Conservation (phyloP, 768 basidiomycete genomes). For the Sporobolomyces phaffii region DNA sequence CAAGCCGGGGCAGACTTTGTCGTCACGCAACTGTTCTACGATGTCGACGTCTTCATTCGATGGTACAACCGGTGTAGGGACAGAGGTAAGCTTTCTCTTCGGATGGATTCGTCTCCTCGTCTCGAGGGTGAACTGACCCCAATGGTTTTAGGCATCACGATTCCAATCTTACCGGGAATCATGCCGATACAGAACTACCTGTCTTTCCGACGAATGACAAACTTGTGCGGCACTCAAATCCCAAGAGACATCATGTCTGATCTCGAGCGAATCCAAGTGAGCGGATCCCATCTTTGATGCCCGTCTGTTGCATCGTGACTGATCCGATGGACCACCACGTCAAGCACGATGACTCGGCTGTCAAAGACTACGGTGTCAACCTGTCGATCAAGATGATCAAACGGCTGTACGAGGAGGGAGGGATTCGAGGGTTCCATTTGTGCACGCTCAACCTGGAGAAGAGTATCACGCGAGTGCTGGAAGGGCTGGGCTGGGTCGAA, state of each 20-base stretch:
- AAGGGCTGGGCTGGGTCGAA: slow-evolving; percentile 64
- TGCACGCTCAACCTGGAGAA: slow-evolving; percentile 97
- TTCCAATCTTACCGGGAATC: slow-evolving; percentile 88
- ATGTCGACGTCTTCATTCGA: slow-evolving; percentile 72
- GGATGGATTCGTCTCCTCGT: slow-evolving; percentile 23
- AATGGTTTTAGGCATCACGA: slow-evolving; percentile 84
- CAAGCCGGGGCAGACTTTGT: slow-evolving; percentile 95
- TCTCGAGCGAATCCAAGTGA: slow-evolving; percentile 71
- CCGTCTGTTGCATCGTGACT: no score
- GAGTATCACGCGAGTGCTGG: slow-evolving; percentile 79
- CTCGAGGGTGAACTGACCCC: neutral
- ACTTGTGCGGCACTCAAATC: slow-evolving; percentile 74
- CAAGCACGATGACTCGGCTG: slow-evolving; percentile 86
- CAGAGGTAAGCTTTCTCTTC: slow-evolving; percentile 53
- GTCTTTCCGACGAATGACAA: slow-evolving; percentile 84
- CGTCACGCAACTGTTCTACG: slow-evolving; percentile 94
- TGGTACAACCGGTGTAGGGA: slow-evolving; percentile 71
- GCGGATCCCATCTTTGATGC: slow-evolving; percentile 12
- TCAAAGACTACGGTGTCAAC: slow-evolving; percentile 89
- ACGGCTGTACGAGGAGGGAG: slow-evolving; percentile 55
- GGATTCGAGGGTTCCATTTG: slow-evolving; percentile 75
- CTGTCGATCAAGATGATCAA: slow-evolving; percentile 78
- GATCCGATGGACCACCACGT: no score
- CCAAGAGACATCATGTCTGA: slow-evolving; percentile 62
- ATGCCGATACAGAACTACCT: slow-evolving; percentile 98